phyloP scores from a whole-genome alignment of 75 land plant species.

The Picea sitchensis region DNA sequence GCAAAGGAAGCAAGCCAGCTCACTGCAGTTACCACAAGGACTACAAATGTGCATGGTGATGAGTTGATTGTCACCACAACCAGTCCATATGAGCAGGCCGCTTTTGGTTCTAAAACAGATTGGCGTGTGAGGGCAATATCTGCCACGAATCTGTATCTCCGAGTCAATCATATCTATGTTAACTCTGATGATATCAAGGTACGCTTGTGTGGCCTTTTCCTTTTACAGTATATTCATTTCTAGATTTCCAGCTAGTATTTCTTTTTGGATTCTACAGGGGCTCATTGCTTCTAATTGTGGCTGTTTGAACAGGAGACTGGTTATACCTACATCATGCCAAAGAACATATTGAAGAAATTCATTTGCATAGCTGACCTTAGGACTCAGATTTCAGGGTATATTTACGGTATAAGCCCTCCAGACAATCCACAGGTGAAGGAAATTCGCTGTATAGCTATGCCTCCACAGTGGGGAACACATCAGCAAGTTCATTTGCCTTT shows the following conservation, averaged over 20 bases:
- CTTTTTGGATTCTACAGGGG: neutral
- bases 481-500: constrained; percentile 96
- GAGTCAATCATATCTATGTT: constrained; percentile 98
- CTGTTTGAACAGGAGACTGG: constrained; percentile 81
- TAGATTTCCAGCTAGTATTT: neutral
- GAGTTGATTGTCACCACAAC: constrained; percentile 98
- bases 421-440: constrained; percentile 99
- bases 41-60: constrained; percentile 99
- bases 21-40: constrained; percentile 95
- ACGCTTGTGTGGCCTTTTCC: neutral
- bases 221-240: neutral
- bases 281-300: neutral
- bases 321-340: constrained; percentile 98
- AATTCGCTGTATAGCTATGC: constrained; percentile 98
- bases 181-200: constrained; percentile 99
- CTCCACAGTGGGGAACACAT: constrained; percentile 99
- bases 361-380: constrained; percentile 96
- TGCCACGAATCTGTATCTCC: constrained; percentile 95
- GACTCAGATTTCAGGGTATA: constrained; percentile 91
- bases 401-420: constrained; percentile 96
- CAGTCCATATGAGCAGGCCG: constrained; percentile 98
- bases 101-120: constrained; percentile 96
- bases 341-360: constrained; percentile 96
- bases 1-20: constrained; percentile 98
- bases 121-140: constrained; percentile 99